phyloP scores from a whole-genome alignment of 2,329 filamentous ascomycete species.

The Neonectria neomacrospora region DNA sequence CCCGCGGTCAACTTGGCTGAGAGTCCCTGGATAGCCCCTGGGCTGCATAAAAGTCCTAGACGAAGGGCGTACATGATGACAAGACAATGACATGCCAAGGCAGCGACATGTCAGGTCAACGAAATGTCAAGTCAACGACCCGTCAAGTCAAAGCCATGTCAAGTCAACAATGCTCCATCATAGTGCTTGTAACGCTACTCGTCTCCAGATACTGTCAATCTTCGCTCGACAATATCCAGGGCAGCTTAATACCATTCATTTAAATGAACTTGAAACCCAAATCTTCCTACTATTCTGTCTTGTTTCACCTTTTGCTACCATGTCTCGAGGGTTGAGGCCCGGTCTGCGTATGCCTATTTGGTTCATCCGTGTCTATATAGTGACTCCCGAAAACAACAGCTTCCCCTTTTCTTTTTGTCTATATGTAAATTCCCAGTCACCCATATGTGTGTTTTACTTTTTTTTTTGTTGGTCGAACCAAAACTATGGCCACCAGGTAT shows the following conservation, averaged over 20 bases:
- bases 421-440: slow-evolving; percentile 3
- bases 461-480: slow-evolving; percentile 7
- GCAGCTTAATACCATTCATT: too few species aligned
- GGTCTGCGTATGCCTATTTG: not conserved
- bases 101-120: too few species aligned
- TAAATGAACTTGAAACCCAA: too few species aligned
- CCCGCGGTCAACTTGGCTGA: not conserved
- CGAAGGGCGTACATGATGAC: not conserved
- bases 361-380: slow-evolving; percentile 15
- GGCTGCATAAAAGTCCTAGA: not conserved
- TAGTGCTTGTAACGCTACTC: too few species aligned
- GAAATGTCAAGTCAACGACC: too few species aligned
- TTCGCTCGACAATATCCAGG: too few species aligned
- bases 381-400: slow-evolving; percentile 12
- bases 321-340: too few species aligned
- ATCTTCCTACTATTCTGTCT: too few species aligned
- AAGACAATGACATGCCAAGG: not conserved
- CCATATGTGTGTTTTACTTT: not conserved
- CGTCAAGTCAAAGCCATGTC: too few species aligned
- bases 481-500: slow-evolving; percentile 16
- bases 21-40: not conserved
- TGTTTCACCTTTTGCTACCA: too few species aligned
- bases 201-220: too few species aligned
- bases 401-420: slow-evolving; percentile 13
- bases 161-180: too few species aligned